Evolutionary conservation across 2,329 filamentous ascomycete species (phyloP), one percentile per base, ranked within the genome.

Genomic region (Lachnellula subtilissima): DNA sequence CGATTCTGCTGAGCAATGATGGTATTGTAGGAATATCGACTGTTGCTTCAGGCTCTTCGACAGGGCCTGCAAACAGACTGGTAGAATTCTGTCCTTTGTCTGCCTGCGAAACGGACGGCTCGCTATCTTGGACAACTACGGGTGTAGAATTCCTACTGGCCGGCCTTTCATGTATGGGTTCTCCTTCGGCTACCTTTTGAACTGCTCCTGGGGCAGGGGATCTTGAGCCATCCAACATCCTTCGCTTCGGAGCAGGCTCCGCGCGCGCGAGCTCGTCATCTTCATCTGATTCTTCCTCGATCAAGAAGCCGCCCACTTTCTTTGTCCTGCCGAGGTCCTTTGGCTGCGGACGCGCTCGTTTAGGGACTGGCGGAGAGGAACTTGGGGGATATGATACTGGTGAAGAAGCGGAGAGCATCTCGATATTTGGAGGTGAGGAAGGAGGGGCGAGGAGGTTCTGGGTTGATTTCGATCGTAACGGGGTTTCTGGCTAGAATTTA

Each of bases 391-490:
- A 69, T 49, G 75, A 67, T 19, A 84, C 71, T 2, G 84, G 81
- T 14, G 85, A 85, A 6, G 85, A 86, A 40, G 80, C 75, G 39
- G 79, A 75, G 25, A 82, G 73, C 83, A 88, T 87, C 45, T 64
- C 75, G 57, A 57, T 28, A 23, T 17, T 55, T 40, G 61, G 59
- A 40, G 75, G 74, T 28, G 76, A 78, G 1, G 74, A 75, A 49
- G 53, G 59, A 55, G 54, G 62, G 59, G 55, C 15, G 50, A 43
- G 25, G 22, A 52, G 37, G 37, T 40, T 35, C 19, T 56, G 25
- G 8, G 39, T 57, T 23, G 43, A 50, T 50, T 53, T 56, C 8
- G 62, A 54, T 54, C 58, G 58, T 19, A 64, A 32, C 35, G 66
- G 64, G 7, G 61, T 66, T 40, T 64, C 65, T 68, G 52, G 12